A percentile compares a stretch with the other conserved stretches of the same genome.
Conservation (phyloP, 345 rosid species). For the Trapa incisa region DNA sequence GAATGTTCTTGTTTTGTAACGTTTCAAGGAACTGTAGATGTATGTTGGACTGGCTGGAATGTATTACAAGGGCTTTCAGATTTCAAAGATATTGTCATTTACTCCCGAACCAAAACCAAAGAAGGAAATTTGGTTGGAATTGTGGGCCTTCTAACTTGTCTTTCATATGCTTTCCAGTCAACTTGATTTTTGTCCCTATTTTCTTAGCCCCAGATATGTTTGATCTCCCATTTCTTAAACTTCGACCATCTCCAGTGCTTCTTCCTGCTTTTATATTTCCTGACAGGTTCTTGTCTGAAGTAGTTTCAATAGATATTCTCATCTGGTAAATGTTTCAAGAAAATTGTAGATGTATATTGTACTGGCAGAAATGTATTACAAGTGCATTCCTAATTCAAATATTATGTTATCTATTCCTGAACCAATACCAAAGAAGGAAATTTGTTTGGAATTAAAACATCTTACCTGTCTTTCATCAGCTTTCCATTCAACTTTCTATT, state of each 20-base stretch:
- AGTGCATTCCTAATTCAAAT: background rate
- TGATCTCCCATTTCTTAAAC: background rate
- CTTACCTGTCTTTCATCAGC: background rate
- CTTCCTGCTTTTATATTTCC: too few relatives aligned
- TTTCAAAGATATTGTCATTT: background rate
- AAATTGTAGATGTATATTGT: background rate
- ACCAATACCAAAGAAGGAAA: background rate
- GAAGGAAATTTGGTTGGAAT: background rate
- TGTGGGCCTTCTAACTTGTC: background rate
- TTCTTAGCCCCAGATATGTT: background rate
- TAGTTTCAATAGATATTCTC: background rate
- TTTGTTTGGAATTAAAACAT: background rate
- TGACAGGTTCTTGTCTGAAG: background rate
- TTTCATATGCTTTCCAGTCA: background rate
- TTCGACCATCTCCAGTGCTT: too few relatives aligned
- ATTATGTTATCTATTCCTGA: background rate
- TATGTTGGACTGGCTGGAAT: background rate
- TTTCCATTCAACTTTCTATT: background rate
- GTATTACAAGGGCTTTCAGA: background rate
- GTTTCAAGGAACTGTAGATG: background rate
- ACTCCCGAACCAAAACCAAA: background rate
- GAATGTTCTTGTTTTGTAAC: background rate
- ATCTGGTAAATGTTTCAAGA: background rate
- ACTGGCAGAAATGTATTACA: background rate
- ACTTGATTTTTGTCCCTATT: background rate